Evolutionary conservation across 2,329 filamentous ascomycete species (phyloP).

Genomic region (Meredithiella fracta): DNA sequence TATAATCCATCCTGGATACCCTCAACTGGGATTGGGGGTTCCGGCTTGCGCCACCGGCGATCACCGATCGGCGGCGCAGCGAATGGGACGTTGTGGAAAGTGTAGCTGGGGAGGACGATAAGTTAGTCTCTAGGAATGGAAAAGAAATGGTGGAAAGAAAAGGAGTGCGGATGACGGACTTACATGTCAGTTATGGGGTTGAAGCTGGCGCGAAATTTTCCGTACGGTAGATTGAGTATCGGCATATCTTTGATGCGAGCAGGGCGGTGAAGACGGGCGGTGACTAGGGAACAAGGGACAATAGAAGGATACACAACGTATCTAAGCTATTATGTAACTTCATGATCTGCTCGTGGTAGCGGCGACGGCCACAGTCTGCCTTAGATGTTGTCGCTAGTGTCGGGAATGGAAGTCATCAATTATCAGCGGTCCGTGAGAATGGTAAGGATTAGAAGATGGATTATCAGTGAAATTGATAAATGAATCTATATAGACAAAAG

Average conservation of each 20-base stretch:
- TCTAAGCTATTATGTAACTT: background rate
- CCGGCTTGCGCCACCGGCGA: slow-evolving; percentile 26
- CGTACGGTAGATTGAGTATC: slow-evolving; percentile 14
- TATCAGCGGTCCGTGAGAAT: too few relatives aligned
- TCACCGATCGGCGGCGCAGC: slow-evolving; percentile 26
- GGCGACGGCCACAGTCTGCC: too few relatives aligned
- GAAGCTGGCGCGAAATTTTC: slow-evolving; percentile 14
- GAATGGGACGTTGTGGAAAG: slow-evolving; percentile 28
- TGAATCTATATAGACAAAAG: too few relatives aligned
- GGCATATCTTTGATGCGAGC: slow-evolving; percentile 10
- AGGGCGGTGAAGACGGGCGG: background rate
- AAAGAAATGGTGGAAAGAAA: too few relatives aligned
- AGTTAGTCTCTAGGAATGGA: background rate
- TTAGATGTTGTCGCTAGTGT: too few relatives aligned
- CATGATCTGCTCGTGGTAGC: too few relatives aligned
- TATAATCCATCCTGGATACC: slow-evolving; percentile 10
- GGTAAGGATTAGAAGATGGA: too few relatives aligned
- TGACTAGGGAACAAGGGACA: background rate
- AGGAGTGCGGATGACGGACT: background rate
- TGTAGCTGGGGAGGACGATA: slow-evolving; percentile 9
- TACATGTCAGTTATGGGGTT: slow-evolving; percentile 14
- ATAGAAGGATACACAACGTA: background rate
- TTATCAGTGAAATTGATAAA: too few relatives aligned
- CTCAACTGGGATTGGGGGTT: slow-evolving; percentile 19
- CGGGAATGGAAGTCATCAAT: too few relatives aligned